Evolutionary conservation across 129 eudicot genomes (phyloP), one percentile per base, ranked within the genome.

Genomic region (Helichrysum umbraculigerum): DNA sequence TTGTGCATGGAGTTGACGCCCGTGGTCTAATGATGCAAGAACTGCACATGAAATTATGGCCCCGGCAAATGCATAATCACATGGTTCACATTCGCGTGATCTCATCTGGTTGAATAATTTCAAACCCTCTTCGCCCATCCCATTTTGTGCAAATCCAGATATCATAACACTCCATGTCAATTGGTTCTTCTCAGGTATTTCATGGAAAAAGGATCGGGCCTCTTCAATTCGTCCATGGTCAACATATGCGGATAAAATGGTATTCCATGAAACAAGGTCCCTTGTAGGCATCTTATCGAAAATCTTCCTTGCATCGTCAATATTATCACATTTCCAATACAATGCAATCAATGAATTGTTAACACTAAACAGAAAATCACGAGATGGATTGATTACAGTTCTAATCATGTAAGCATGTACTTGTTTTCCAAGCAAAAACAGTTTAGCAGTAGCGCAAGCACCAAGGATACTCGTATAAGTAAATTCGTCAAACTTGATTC

Each of bases 1-100:
- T 83, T 82, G 91, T 57, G 83, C 89, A 70, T 92, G 98, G 74
- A 92, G 98, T 76, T 92, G 98, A 41, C 93, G 85, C n/a, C 98
- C 96, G 28, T 89, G 91, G 65, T 92, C 93, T 76, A 92, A 63
- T 34, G 88, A 87, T 63, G 91, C 98, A 67, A 92, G 93, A 44
- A 81, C 89, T 25, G 96, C 86, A 72, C 96, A 89, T 59, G 98
- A 85, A 37, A 84, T 86, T 37, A 90, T 83, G 62, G 98, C 98
- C 11, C 96, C 96, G 3, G 96, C 88, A 78, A 87, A 92, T 30
- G 91, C 84, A 85, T 92, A 88, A 78, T 92, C 96, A 68, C 98
- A 92, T 1, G 91, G 98, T 70, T 84, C 81, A 72, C 86, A 72
- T 22, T 89, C 93, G 22, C 68, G 28, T 4, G 80, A 74, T 70